These are phyloP conservation scores for Curvularia hawaiiensis DNA, from an alignment of 2,329 filamentous ascomycete genomes.

Conservation along the genomic window DNA sequence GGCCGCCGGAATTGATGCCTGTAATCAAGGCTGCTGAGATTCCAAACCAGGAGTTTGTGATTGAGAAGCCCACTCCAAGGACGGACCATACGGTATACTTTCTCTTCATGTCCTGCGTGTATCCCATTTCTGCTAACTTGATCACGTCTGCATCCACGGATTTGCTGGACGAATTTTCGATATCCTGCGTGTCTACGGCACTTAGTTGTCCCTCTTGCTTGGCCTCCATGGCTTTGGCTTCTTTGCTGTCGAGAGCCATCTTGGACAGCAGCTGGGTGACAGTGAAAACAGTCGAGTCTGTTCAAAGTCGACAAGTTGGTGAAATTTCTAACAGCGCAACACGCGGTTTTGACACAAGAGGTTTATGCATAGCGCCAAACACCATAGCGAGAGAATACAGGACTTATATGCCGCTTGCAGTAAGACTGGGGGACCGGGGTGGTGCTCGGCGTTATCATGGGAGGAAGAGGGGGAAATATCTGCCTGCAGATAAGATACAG, in stretches of 20 bases:
- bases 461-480: background rate
- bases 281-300: background rate
- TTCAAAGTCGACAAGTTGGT: background rate
- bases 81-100: constrained; percentile 58
- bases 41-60: constrained; percentile 59
- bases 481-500: constrained; percentile 2
- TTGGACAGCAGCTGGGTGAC: background rate
- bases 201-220: constrained; percentile 21
- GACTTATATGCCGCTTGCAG: constrained; percentile 11
- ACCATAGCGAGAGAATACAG: constrained; percentile 2
- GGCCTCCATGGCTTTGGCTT: constrained; percentile 8
- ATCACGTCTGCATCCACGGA: constrained; percentile 48
- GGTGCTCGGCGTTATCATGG: constrained; percentile 4
- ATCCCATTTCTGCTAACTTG: constrained; percentile 56
- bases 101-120: constrained; percentile 54
- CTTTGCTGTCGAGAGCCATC: background rate
- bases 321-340: background rate
- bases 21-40: constrained; percentile 57
- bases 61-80: constrained; percentile 57
- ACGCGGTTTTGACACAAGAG: constrained; percentile 4
- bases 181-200: constrained; percentile 15
- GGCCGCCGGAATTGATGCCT: constrained; percentile 57
- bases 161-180: constrained; percentile 14
- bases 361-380: constrained; percentile 9
- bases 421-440: background rate